Base-by-base conservation (phyloP, 2,329 filamentous ascomycete genomes). In the Cladosporium sp. region DNA sequence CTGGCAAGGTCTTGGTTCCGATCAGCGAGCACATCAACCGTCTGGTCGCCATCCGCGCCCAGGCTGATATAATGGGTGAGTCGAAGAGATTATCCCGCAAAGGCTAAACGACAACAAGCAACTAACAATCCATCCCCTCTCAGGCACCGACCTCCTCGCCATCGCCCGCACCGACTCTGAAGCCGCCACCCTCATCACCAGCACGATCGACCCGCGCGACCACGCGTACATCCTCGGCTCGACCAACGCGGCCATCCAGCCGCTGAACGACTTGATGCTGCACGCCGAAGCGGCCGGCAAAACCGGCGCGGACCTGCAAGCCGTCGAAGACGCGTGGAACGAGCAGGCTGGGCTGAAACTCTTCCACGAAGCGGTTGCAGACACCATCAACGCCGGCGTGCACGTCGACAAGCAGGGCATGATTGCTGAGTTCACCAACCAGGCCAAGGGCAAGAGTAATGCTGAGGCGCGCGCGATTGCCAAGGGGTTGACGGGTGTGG, bases 1-100 rank as follows among this genome's bases (percentile, higher is more conserved):
- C 93, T 59, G 93, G 93, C 66, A 97, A 97, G 76, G 93, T 97
- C 38, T 79, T 99, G 54, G 93, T 99, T 47, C 93, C 93, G 44
- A 95, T 96, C 68, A 88, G 84, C 72, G 93, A 99, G 76, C 93
- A 99, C 77, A 96, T 97, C 75, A 97, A 96, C 77, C 86, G 93
- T 50, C 80, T 99, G 49, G 90, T 99, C 44, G 91, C 93, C 61
- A 97, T 99, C 69, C 86, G 93, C 54, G 92, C 93, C 4, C 93
- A 99, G 74, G 92, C 93, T 61, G 93, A 99, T 68, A 97, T 99
- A 65, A 97, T 99, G 93, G 93, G 87, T 83, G 72, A 61, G 66
- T 32, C 8, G 8, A 17, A 32, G 7, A 12, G 7, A 30, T 30
- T 30, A 13, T 36, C 40, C 29, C 12, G n/a, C 2, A 24, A 9